phyloP scores from a whole-genome alignment of 805 yeast genomes.

The Candida sakaeoensis region DNA sequence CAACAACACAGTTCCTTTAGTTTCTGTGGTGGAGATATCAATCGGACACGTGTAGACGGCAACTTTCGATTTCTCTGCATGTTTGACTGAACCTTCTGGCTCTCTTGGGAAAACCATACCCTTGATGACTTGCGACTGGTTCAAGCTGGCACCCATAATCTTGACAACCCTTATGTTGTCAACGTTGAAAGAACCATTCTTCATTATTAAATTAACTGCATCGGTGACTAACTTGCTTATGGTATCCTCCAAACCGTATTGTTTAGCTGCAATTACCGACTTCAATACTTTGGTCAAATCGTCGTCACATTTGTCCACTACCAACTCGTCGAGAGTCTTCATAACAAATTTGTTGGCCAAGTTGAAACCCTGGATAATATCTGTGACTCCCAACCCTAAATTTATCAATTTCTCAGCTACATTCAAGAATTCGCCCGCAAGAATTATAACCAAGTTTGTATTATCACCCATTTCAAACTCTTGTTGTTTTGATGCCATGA shows the following conservation, averaged over 20 bases:
- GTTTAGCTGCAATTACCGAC: constrained; percentile 91
- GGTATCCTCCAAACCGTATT: constrained; percentile 80
- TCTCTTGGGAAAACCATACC: constrained; percentile 98
- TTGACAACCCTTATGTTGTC: constrained; percentile 94
- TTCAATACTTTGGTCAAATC: constrained; percentile 70
- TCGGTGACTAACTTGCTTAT: constrained; percentile 77
- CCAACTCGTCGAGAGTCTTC: constrained; percentile 62
- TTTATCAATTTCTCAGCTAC: constrained; percentile 82
- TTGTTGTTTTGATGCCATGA: constrained; percentile 96
- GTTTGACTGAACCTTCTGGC: constrained; percentile 88
- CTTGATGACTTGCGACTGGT: constrained; percentile 73
- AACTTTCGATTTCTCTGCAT: constrained; percentile 69
- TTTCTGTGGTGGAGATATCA: constrained; percentile 94
- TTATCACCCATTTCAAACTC: constrained; percentile 97
- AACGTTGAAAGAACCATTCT: constrained; percentile 68
- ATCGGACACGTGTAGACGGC: constrained; percentile 92
- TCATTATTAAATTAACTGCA: constrained; percentile 69
- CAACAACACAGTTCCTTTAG: constrained; percentile 93
- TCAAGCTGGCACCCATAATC: constrained; percentile 86
- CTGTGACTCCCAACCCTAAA: constrained; percentile 86
- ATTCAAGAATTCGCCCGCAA: constrained; percentile 89
- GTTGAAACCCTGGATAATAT: constrained; percentile 88
- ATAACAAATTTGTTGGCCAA: constrained; percentile 77
- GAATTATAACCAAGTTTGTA: constrained; percentile 83
- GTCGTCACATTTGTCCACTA: constrained; percentile 49